Percentiles rank a stretch among this genome's conserved stretches.
Evolutionary conservation across 2,329 filamentous ascomycete species (phyloP).

Genomic region (Atkinsonella hypoxylon): DNA sequence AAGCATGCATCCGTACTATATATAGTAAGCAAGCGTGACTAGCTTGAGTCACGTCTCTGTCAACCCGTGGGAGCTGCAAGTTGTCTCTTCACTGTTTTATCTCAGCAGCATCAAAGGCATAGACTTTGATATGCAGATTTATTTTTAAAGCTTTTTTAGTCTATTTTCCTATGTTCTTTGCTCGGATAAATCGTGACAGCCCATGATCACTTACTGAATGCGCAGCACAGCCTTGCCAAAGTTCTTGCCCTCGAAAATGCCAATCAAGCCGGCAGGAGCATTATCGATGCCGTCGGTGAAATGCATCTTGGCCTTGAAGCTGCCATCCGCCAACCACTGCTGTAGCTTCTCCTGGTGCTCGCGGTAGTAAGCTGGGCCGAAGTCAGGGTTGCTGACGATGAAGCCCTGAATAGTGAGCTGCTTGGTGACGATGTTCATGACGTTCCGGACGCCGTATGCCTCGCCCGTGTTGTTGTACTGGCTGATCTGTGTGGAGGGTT

Average conservation of each 20-base stretch:
- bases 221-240: slow-evolving; percentile 70
- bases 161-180: neutral
- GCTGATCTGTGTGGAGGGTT: slow-evolving; percentile 36
- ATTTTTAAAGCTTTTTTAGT: neutral
- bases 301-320: slow-evolving; percentile 56
- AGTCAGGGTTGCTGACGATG: slow-evolving; percentile 53
- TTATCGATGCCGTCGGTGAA: slow-evolving; percentile 69
- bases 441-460: slow-evolving; percentile 52
- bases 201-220: neutral
- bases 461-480: slow-evolving; percentile 53
- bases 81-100: no score
- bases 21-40: no score
- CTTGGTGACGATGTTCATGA: slow-evolving; percentile 54
- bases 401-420: slow-evolving; percentile 64
- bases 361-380: slow-evolving; percentile 52
- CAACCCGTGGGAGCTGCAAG: no score
- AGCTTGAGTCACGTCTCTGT: no score
- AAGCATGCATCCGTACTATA: no score
- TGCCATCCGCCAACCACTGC: slow-evolving; percentile 65
- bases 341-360: slow-evolving; percentile 68
- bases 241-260: slow-evolving; percentile 67
- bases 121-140: no score
- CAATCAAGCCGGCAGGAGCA: slow-evolving; percentile 61
- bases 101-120: no score
- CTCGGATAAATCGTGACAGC: neutral